Conservation (phyloP, 768 basidiomycete species). For the Boletus rubescentipes region DNA sequence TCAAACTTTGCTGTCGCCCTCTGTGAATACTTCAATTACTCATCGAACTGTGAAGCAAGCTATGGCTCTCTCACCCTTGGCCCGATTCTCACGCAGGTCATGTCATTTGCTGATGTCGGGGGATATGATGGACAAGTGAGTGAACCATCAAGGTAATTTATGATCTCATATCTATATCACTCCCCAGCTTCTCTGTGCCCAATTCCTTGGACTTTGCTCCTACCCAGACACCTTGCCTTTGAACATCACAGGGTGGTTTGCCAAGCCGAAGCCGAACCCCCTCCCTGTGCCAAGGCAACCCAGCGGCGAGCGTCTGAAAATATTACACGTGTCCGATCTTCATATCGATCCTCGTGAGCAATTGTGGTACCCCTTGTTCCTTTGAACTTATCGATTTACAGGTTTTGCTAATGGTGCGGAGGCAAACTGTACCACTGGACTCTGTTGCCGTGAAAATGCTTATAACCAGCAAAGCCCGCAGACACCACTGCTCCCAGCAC, state of each 20-base stretch:
- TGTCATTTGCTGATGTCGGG: slow-evolving; percentile 67
- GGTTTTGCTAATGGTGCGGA: slow-evolving; percentile 70
- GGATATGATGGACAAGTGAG: slow-evolving; percentile 72
- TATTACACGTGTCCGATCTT: slow-evolving; percentile 75
- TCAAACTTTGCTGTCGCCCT: slow-evolving; percentile 55
- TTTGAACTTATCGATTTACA: slow-evolving; percentile 24
- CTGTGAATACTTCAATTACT: slow-evolving; percentile 61
- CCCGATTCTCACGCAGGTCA: slow-evolving; percentile 65
- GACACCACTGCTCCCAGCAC: slow-evolving; percentile 53
- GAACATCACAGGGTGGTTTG: slow-evolving; percentile 67
- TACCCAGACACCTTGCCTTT: slow-evolving; percentile 57
- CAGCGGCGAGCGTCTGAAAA: slow-evolving; percentile 66
- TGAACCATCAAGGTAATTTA: background rate
- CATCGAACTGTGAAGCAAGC: slow-evolving; percentile 46
- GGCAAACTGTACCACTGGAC: slow-evolving; percentile 65
- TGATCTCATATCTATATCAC: background rate
- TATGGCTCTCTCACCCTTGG: slow-evolving; percentile 53
- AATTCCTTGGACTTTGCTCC: slow-evolving; percentile 57
- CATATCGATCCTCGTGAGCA: slow-evolving; percentile 70
- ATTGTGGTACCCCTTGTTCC: background rate
- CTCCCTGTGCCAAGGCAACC: slow-evolving; percentile 56
- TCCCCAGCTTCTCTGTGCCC: slow-evolving; percentile 54
- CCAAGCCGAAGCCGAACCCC: slow-evolving; percentile 72
- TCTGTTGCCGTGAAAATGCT: slow-evolving; percentile 62
- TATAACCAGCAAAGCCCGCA: slow-evolving; percentile 52